Evolutionary conservation across 108 stramenopile genomes (phyloP), one percentile per base, ranked within the genome.

Genomic region (Nitzschia inconspicua): DNA sequence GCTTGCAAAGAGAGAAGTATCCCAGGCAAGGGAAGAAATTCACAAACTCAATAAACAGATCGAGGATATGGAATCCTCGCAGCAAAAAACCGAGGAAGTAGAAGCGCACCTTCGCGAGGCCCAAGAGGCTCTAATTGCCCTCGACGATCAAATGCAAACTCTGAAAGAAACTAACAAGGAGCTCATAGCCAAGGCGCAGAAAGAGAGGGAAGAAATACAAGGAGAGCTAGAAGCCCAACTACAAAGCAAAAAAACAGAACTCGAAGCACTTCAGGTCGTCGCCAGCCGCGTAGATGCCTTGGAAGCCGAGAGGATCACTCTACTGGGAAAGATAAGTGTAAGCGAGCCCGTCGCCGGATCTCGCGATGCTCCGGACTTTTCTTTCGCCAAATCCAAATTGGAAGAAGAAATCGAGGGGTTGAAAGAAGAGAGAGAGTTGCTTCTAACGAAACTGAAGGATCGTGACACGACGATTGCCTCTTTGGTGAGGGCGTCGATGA

Each of bases 401-500:
- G 67, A 60, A 18, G 11, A 5, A 19, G 48, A 42, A 23, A 43
- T 71, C 20, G 47, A 56, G 11, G 34, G 47, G 5, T 41, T 65
- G 19, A 57, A 56, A 11, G 44, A 44, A 18, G 73, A 78, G 28
- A 69, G 56, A 18, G 57, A 68, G 13, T 42, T 41, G 0, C 48
- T 82, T 20, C 65, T 51, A 26, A 61, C 54, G 16, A 77, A 83
- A 42, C 46, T 92, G 35, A 65, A 80, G 36, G 85, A 86, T 44
- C 65, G 91, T 31, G 91, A 92, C 48, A 75, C 78, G 4, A 83
- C 85, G 1, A 92, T 92, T 57, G 64, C 85, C 8, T 57, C 77
- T 13, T 43, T 92, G 50, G 84, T 86, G 8, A 62, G 67, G 28
- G 75, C 91, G 10, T 86, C 91, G 6, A 73, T 73, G 23, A 57